Evolutionary conservation across 1,284 basidiomycete species (phyloP).

Genomic region (Ustilago bromivora): DNA sequence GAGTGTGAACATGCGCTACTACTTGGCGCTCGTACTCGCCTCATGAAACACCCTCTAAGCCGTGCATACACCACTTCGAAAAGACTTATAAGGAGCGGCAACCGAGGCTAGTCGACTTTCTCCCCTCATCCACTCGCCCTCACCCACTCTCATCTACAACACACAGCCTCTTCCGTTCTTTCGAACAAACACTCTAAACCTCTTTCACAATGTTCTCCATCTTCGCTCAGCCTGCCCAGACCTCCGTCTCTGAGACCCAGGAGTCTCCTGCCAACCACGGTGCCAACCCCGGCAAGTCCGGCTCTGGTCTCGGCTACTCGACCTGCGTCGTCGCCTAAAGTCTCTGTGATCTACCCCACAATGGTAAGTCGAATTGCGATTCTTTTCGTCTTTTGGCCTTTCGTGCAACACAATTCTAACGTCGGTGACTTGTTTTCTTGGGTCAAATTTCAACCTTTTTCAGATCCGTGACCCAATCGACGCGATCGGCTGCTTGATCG

Average conservation of each 20-base stretch:
- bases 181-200: conserved; percentile 17
- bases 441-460: neutral
- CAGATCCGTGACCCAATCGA: conserved; percentile 11
- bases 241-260: conserved; percentile 32
- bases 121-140: conserved; percentile 25
- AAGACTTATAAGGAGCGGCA: neutral
- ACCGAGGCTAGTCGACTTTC: neutral
- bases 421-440: neutral
- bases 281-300: conserved; percentile 1
- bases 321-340: conserved; percentile 30
- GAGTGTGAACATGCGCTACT: neutral
- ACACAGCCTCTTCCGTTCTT: conserved; percentile 16
- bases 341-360: neutral
- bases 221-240: conserved; percentile 36
- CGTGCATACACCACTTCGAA: neutral
- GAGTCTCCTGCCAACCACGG: conserved; percentile 7
- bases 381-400: no score
- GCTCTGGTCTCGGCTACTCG: conserved; percentile 27
- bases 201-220: conserved; percentile 36
- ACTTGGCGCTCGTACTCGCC: neutral
- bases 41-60: neutral
- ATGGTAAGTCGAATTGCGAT: conserved; percentile 6
- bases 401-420: neutral
- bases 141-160: conserved; percentile 8
- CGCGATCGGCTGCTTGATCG: conserved; percentile 12